Evolutionary conservation across 805 yeast genomes (phyloP).

Genomic region (Millerozyma acaciae): DNA sequence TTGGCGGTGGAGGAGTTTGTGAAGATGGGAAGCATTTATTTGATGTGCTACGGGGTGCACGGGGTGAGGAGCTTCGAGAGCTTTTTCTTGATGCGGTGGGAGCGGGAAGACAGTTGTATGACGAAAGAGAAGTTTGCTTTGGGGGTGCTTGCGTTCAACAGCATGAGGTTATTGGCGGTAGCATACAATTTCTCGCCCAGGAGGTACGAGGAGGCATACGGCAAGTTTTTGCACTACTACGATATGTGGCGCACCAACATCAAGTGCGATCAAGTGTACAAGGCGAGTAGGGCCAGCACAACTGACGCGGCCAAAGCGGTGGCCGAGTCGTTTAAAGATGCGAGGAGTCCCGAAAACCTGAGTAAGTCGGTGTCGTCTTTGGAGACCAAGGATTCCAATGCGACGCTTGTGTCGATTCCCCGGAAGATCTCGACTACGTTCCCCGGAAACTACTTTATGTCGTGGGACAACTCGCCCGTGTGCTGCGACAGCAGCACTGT

Average conservation of each 20-base stretch:
- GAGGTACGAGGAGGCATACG: constrained; percentile 10
- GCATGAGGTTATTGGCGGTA: constrained; percentile 3
- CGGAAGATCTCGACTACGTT: constrained; percentile 1
- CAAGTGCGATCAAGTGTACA: not conserved
- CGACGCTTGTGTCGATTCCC: constrained; percentile 7
- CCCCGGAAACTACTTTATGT: not conserved
- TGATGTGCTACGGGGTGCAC: not conserved
- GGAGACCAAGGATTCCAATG: constrained; percentile 10
- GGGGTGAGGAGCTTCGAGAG: not conserved
- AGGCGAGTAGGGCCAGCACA: not conserved
- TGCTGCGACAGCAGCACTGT: too few species aligned
- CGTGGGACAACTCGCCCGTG: too few species aligned
- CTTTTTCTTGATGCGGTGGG: not conserved
- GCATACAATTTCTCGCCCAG: constrained; percentile 5
- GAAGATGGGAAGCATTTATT: not conserved
- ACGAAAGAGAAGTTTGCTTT: constrained; percentile 7
- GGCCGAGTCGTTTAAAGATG: constrained; percentile 1
- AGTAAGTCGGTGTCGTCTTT: not conserved
- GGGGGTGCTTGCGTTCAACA: constrained; percentile 6
- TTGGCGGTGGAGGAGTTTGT: not conserved
- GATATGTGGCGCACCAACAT: constrained; percentile 9
- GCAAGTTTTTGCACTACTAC: constrained; percentile 14
- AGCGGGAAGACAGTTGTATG: not conserved
- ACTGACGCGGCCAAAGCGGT: constrained; percentile 1
- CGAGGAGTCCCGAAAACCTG: not conserved